Base-by-base conservation (phyloP, 768 basidiomycete species). In the Pulveroboletus sp. region DNA sequence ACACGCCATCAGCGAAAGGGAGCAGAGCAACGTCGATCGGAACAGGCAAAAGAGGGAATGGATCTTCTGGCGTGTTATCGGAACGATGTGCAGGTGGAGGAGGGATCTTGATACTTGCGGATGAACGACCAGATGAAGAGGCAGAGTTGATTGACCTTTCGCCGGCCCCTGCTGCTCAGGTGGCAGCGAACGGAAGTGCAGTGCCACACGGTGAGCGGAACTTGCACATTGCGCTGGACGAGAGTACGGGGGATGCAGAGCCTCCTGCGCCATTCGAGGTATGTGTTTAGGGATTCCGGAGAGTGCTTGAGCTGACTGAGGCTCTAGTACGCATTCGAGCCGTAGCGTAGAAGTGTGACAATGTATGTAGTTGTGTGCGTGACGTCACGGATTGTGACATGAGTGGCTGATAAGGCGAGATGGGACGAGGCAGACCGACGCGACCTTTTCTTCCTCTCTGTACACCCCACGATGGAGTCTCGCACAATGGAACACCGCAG, bases 201-300 rank as follows among this genome's bases (percentile, higher is more conserved):
- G 57, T 72, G 40, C 52, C 69, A 51, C 40, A 61, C 44, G 49
- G 55, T 3, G 57, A 63, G 27, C 53, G 65, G 19, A 67, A 70
- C 49, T 68, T 73, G 34, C 81, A 88, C 57, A 83, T 89, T 43
- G 74, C 86, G 8, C 68, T 90, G 45, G 84, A 88, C 60, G 87
- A 88, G 53, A 77, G 66, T 60, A 78, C 77, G 16, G 79, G 84
- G 9, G 90, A 94, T 60, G 84, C 81, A 21, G 84, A 81, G 36
- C 80, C 84, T 12, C 93, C 93, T 61, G 78, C 77, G 59, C 66
- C 87, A 21, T 95, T 95, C 59, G 90, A 94, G 83, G 90, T 92
- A 59, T 51, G 86, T 72, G 40, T 2, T 7, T 2, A 20, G 5
- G 14, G 0, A 13, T 35, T 35, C n/a, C 11, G 23, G 40, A 37